phyloP scores from a whole-genome alignment of 805 yeast genomes.

The Kluyveromyces siamensis region DNA sequence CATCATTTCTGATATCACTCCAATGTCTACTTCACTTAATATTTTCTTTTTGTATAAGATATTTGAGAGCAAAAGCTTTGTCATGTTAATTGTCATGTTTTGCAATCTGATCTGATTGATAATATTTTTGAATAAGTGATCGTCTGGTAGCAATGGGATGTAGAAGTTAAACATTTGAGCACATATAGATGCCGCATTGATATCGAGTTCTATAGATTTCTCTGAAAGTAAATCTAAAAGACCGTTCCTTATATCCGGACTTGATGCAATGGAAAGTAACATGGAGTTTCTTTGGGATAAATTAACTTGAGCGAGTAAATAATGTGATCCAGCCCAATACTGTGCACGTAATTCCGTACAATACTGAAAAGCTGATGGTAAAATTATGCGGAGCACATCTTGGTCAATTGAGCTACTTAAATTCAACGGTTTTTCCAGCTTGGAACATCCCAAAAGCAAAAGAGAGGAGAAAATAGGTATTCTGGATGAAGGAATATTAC shows the following conservation, averaged over 20 bases:
- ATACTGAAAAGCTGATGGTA: not conserved
- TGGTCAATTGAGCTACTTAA: not conserved
- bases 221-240: not conserved
- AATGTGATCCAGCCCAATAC: not conserved
- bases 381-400: not conserved
- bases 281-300: not conserved
- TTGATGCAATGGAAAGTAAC: not conserved
- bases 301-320: not conserved
- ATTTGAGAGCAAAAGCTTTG: not conserved
- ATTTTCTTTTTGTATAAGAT: not conserved
- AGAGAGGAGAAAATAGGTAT: not conserved
- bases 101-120: not conserved
- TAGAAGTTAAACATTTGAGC: constrained; percentile 1
- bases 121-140: not conserved
- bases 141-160: constrained; percentile 1
- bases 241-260: not conserved
- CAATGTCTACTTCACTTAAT: not conserved
- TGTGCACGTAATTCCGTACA: not conserved
- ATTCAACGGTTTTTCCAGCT: not conserved
- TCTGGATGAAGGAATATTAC: not conserved
- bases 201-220: not conserved
- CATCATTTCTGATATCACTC: not conserved
- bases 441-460: not conserved
- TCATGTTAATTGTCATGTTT: not conserved
- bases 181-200: not conserved